Conservation (phyloP, 1,284 basidiomycete species). For the Austroboletus novae-zelandiae region DNA sequence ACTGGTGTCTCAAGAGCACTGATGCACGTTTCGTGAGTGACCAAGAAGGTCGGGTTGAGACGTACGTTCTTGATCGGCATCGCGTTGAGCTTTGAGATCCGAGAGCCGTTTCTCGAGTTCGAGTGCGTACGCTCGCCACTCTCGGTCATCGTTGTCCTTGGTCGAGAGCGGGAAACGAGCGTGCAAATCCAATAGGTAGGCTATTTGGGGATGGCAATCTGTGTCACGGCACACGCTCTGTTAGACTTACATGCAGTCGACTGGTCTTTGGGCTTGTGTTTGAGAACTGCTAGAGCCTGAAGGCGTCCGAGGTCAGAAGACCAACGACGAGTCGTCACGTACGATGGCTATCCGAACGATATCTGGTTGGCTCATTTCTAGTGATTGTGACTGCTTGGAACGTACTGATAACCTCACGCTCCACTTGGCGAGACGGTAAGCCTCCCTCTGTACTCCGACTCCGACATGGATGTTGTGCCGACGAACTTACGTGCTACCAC, state of each 20-base stretch:
- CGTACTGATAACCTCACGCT: too few species aligned
- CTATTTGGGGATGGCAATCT: conserved; percentile 11
- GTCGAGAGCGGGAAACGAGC: conserved; percentile 18
- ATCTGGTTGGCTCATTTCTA: conserved; percentile 18
- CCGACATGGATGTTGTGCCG: too few species aligned
- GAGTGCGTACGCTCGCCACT: conserved; percentile 30
- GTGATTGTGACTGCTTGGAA: too few species aligned
- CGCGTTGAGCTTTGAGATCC: conserved; percentile 16
- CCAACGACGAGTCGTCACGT: background rate
- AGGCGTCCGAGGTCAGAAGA: background rate
- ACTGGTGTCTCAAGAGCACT: conserved; percentile 18
- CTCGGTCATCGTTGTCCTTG: background rate
- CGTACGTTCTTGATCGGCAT: conserved; percentile 24
- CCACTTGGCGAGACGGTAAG: too few species aligned
- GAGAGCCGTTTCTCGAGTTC: conserved; percentile 27
- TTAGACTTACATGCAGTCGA: conserved; percentile 21
- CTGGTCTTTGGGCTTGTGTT: conserved; percentile 24
- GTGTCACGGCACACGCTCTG: background rate
- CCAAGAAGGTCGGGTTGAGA: background rate
- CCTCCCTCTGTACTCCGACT: too few species aligned
- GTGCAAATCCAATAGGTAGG: conserved; percentile 31
- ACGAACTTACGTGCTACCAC: too few species aligned
- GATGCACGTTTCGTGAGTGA: background rate
- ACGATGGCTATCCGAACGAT: conserved; percentile 26
- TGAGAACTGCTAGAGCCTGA: conserved; percentile 27